Evolutionary conservation across 2,329 filamentous ascomycete genomes (phyloP), one percentile per base, ranked within the genome.

Genomic region (Diaporthe sp.): DNA sequence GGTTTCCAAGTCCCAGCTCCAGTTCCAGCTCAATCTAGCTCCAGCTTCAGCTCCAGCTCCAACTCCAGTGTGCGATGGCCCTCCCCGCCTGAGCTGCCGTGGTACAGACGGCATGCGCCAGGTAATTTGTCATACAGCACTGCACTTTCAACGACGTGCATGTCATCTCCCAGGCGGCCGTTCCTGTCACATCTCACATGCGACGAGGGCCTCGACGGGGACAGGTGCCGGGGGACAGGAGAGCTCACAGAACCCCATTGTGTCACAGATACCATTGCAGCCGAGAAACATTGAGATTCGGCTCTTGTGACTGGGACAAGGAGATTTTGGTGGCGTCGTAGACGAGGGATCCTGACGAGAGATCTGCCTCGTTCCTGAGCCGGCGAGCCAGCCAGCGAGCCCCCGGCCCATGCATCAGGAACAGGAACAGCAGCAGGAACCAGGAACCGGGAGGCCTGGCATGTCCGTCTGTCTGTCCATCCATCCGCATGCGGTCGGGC

Each of bases 231-330:
- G 55, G 28, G 67, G 67, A 37, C 10, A 15, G 39, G 39, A 70
- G 49, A 42, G 49, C 65, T 55, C 65, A 39, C 65, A 55, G 65
- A 34, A 71, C 62, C 62, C 73, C 65, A 74, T 74, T 49, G 53
- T 74, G 65, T 58, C 58, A 60, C 75, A 74, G 19, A 44, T 51
- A 44, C 46, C 34, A 49, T 75, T n/a, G 65, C 42, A 71, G 58
- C 57, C 72, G 71, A 71, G 62, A 67, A 62, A 76, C 74, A 58
- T 61, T 71, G 49, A 76, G 44, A 53, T 71, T 51, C 55, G 42
- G 51, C 44, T 31, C 37, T 60, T 49, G 42, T 60, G 57, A 58
- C 42, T 60, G 70, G 70, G 37, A 73, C 31, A 62, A 39, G 68
- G 15, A 60, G 28, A n/a, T 31, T 65, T 44, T 57, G 15, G 74